Conservation (phyloP, 2,329 filamentous ascomycete species). For the Fusarium pseudocircinatum region DNA sequence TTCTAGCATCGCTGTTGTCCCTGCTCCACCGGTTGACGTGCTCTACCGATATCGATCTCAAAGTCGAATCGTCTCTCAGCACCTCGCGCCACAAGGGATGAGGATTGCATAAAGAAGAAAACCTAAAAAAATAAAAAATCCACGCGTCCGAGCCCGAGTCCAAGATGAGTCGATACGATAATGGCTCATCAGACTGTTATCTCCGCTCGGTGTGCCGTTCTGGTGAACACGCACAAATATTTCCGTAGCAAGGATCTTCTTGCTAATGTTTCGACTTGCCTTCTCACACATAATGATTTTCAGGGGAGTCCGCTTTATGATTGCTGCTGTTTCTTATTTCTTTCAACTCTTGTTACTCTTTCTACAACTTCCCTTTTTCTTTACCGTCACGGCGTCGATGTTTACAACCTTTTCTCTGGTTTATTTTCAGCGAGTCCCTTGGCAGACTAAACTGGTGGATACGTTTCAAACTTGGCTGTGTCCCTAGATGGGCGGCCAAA, state of each 20-base stretch:
- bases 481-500: conserved; percentile 30
- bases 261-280: conserved; percentile 14
- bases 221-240: conserved; percentile 1
- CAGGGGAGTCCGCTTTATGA: conserved; percentile 28
- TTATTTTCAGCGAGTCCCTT: conserved; percentile 37
- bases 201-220: conserved; percentile 20
- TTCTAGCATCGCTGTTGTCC: conserved; percentile 22
- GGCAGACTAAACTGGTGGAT: conserved; percentile 38
- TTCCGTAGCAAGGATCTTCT: conserved; percentile 5
- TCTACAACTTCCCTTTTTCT: conserved; percentile 23
- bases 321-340: conserved; percentile 15
- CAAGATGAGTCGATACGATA: conserved; percentile 18
- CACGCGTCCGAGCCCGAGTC: conserved; percentile 20
- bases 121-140: conserved; percentile 12
- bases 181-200: conserved; percentile 4
- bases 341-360: neutral
- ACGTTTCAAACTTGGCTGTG: conserved; percentile 29
- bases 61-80: conserved; percentile 5
- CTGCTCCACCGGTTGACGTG: conserved; percentile 28
- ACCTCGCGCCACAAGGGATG: conserved; percentile 26
- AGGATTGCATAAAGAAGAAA: conserved; percentile 32
- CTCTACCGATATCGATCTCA: conserved; percentile 2
- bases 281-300: conserved; percentile 40
- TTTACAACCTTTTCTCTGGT: conserved; percentile 25
- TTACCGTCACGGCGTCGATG: conserved; percentile 35